Conservation (phyloP, 1,139 yeast species). For the Pichia sp. region DNA sequence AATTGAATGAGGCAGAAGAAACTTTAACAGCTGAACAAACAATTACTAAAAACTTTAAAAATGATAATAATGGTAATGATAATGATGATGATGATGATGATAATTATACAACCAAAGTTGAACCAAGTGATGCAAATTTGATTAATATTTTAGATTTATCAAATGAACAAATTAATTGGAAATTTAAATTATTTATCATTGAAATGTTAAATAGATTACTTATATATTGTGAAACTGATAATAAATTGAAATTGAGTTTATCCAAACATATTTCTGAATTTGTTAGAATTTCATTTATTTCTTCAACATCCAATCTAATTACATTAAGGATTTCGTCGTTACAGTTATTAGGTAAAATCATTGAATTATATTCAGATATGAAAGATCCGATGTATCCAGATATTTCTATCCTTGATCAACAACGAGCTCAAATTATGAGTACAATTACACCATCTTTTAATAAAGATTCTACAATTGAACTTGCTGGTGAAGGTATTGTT, state of each 20-base stretch:
- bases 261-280: slow-evolving; percentile 58
- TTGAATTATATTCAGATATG: slow-evolving; percentile 42
- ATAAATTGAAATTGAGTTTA: slow-evolving; percentile 37
- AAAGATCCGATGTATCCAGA: slow-evolving; percentile 72
- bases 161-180: slow-evolving; percentile 66
- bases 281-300: slow-evolving; percentile 75
- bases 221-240: slow-evolving; percentile 36
- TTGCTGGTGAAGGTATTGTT: slow-evolving; percentile 72
- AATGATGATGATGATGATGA: slow-evolving; percentile 14
- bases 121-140: slow-evolving; percentile 3
- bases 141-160: slow-evolving; percentile 32
- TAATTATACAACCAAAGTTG: neutral
- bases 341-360: slow-evolving; percentile 54
- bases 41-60: neutral
- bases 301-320: slow-evolving; percentile 67
- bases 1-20: slow-evolving; percentile 23
- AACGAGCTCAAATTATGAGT: slow-evolving; percentile 89
- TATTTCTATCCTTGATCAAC: slow-evolving; percentile 74
- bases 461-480: slow-evolving; percentile 61
- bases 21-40: slow-evolving; percentile 20
- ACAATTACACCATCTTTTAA: slow-evolving; percentile 88
- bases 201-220: slow-evolving; percentile 51
- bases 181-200: slow-evolving; percentile 56
- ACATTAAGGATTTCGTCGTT: slow-evolving; percentile 63
- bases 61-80: slow-evolving; percentile 27